A percentile compares a stretch with the other conserved stretches of the same genome.
These are phyloP conservation scores for Scalesia atractyloides DNA, from an alignment of 129 eudicot genomes.

Conservation along the genomic window DNA sequence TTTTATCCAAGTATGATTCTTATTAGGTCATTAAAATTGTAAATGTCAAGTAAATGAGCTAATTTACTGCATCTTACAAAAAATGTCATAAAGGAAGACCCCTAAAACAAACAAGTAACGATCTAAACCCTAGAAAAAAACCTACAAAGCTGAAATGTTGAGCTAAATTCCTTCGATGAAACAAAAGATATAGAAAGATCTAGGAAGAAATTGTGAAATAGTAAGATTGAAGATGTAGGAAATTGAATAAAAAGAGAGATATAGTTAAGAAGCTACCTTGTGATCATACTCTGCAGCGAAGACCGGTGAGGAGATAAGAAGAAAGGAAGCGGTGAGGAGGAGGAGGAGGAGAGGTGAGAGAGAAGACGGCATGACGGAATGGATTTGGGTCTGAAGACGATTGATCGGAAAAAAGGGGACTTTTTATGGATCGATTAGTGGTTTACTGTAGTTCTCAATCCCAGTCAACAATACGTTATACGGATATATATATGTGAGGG, in stretches of 20 bases:
- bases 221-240: not conserved
- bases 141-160: conserved; percentile 8
- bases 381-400: conserved; percentile 44
- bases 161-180: conserved; percentile 2
- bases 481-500: no score
- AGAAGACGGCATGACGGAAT: conserved; percentile 51
- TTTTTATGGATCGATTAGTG: not conserved
- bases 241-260: no score
- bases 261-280: conserved; percentile 41
- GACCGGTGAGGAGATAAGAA: conserved; percentile 54
- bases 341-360: conserved; percentile 13
- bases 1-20: conserved; percentile 2
- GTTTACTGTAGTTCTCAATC: not conserved
- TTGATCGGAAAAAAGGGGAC: conserved; percentile 10
- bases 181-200: conserved; percentile 19
- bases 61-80: conserved; percentile 1
- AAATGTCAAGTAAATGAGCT: not conserved
- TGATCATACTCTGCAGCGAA: conserved; percentile 77
- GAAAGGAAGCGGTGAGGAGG: conserved; percentile 10
- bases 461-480: not conserved
- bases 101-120: not conserved
- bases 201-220: not conserved
- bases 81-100: conserved; percentile 6
- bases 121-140: conserved; percentile 33
- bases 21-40: not conserved